These are phyloP conservation scores for Amaranthus cruentus DNA, from an alignment of 148 eudicot species.

Conservation along the genomic window DNA sequence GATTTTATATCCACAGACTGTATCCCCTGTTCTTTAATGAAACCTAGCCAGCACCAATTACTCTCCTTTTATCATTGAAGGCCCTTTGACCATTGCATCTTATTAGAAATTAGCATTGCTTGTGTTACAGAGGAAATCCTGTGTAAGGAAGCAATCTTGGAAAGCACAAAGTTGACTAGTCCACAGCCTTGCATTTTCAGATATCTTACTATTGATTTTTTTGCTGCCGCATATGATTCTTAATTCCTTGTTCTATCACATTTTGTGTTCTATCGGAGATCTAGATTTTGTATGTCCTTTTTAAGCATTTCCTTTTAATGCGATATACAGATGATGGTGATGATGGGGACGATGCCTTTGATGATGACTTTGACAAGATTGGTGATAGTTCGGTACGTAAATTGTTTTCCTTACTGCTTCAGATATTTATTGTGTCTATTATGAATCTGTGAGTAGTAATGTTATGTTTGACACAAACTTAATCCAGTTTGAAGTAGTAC, in stretches of 20 bases:
- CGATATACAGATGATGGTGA: slow-evolving; percentile 64
- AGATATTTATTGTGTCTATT: not conserved
- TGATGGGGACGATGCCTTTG: slow-evolving; percentile 49
- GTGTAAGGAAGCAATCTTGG: not conserved
- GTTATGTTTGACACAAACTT: not conserved
- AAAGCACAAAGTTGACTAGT: not conserved
- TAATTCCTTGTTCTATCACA: not conserved
- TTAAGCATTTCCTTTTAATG: not conserved
- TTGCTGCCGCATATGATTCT: not conserved
- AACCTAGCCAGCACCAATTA: not conserved
- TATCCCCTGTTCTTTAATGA: not conserved
- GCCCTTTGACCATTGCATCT: not conserved
- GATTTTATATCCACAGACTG: not conserved
- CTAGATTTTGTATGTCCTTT: not conserved
- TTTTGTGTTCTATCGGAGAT: not conserved
- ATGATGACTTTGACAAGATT: slow-evolving; percentile 94
- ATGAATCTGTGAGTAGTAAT: not conserved
- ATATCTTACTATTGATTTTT: not conserved
- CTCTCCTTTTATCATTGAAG: not conserved
- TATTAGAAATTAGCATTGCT: not conserved
- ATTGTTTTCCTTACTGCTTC: not conserved
- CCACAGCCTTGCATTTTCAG: too few relatives aligned
- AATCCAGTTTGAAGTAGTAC: not conserved
- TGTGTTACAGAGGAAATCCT: not conserved
- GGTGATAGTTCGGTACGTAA: slow-evolving; percentile 58